phyloP scores from a whole-genome alignment of 208 protist genomes.

The Blastocrithidia nonstop region DNA sequence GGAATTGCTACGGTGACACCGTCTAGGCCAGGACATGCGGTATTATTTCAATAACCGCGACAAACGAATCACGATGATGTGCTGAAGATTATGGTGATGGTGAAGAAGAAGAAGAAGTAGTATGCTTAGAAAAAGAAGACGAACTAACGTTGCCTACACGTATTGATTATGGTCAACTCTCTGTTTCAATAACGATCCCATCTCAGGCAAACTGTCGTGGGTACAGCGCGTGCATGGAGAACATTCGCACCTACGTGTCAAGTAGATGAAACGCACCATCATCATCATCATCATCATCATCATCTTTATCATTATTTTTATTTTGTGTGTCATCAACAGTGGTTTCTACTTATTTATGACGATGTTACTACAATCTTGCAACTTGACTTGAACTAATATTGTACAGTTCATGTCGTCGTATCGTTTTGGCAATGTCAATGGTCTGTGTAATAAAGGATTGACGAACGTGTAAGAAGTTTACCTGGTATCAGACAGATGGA shows the following conservation, averaged over 20 bases:
- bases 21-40: slow-evolving; percentile 8
- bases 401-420: too few relatives aligned
- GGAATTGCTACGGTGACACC: slow-evolving; percentile 7
- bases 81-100: too few relatives aligned
- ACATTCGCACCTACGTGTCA: slow-evolving; percentile 19
- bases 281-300: background rate
- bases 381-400: too few relatives aligned
- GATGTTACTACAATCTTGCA: too few relatives aligned
- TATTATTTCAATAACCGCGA: slow-evolving; percentile 16
- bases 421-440: too few relatives aligned
- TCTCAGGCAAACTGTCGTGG: slow-evolving; percentile 8
- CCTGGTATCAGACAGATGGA: slow-evolving; percentile 19
- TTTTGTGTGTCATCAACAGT: background rate
- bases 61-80: slow-evolving; percentile 3
- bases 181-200: slow-evolving; percentile 10
- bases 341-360: background rate
- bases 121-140: too few relatives aligned
- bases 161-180: too few relatives aligned
- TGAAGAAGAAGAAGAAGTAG: too few relatives aligned
- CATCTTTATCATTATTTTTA: slow-evolving; percentile 1
- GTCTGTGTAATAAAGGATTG: background rate
- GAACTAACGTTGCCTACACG: too few relatives aligned
- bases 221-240: slow-evolving; percentile 7
- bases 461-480: slow-evolving; percentile 15
- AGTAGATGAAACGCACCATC: slow-evolving; percentile 7